phyloP scores from a whole-genome alignment of 169 alveolate genomes.

The Babesia divergens region DNA sequence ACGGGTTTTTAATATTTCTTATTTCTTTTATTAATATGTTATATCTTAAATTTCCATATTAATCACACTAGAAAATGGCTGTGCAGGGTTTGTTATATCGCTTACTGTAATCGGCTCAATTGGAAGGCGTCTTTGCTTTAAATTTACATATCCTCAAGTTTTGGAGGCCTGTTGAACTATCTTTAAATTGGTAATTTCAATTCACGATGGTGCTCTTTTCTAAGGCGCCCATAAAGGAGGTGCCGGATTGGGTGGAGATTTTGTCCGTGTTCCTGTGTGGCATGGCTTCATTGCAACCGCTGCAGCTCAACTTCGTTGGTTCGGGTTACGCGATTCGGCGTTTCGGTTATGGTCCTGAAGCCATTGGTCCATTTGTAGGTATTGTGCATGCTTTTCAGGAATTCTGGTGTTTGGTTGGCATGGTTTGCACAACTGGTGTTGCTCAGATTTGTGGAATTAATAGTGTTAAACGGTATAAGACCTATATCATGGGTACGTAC shows the following conservation, averaged over 20 bases:
- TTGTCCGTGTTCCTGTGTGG: not conserved
- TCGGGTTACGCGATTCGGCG: not conserved
- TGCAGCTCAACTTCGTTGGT: constrained; percentile 5
- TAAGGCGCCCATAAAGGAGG: no score
- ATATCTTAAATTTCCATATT: no score
- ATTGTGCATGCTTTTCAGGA: constrained; percentile 1
- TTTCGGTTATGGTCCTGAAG: constrained; percentile 26
- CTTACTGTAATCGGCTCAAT: no score
- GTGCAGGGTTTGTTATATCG: no score
- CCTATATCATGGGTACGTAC: constrained; percentile 12
- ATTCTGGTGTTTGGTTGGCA: not conserved
- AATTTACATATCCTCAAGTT: no score
- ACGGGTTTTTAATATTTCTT: no score
- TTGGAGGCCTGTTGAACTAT: no score
- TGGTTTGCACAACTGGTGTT: not conserved
- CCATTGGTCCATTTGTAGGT: constrained; percentile 9
- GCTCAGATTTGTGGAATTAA: not conserved
- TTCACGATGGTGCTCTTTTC: no score
- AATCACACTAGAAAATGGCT: no score
- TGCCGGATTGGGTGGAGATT: not conserved
- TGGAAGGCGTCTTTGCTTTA: no score
- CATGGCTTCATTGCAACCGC: constrained; percentile 3
- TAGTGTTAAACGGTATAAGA: not conserved
- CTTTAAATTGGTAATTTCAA: no score
- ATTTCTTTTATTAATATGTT: no score